These are phyloP conservation scores for Linum usitatissimum DNA, from an alignment of 345 rosid species.

Conservation along the genomic window DNA sequence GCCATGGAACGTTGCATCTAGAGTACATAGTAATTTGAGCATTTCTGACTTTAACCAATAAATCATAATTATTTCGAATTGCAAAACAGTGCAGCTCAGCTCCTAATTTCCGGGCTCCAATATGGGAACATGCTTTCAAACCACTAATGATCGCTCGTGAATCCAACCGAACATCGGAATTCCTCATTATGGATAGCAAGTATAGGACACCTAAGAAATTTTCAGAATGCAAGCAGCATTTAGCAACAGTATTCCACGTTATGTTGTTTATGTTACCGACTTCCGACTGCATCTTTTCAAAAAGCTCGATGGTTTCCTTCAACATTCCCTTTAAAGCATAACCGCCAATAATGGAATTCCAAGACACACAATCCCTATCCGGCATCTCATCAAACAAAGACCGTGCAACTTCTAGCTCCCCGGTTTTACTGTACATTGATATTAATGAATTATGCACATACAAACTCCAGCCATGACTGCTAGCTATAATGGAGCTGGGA, in stretches of 20 bases:
- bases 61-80: constrained; percentile 28
- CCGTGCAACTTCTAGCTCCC: constrained; percentile 35
- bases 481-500: constrained; percentile 39
- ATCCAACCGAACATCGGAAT: constrained; percentile 31
- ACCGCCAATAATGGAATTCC: constrained; percentile 58
- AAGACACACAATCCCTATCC: constrained; percentile 57
- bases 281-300: constrained; percentile 38
- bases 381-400: constrained; percentile 49
- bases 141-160: constrained; percentile 47
- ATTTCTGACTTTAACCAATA: constrained; percentile 40
- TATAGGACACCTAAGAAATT: constrained; percentile 40
- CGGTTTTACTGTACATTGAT: constrained; percentile 64
- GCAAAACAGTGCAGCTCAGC: constrained; percentile 57
- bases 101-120: constrained; percentile 42
- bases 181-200: constrained; percentile 46
- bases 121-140: constrained; percentile 57
- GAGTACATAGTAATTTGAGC: constrained; percentile 71
- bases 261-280: constrained; percentile 37
- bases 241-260: constrained; percentile 61
- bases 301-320: constrained; percentile 52
- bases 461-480: constrained; percentile 32
- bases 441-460: constrained; percentile 64
- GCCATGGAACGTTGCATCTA: constrained; percentile 42
- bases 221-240: constrained; percentile 41
- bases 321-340: constrained; percentile 63